Evolutionary conservation across 495 filamentous ascomycete species (phyloP), one percentile per base, ranked within the genome.

Genomic region (Xylaria scruposa): DNA sequence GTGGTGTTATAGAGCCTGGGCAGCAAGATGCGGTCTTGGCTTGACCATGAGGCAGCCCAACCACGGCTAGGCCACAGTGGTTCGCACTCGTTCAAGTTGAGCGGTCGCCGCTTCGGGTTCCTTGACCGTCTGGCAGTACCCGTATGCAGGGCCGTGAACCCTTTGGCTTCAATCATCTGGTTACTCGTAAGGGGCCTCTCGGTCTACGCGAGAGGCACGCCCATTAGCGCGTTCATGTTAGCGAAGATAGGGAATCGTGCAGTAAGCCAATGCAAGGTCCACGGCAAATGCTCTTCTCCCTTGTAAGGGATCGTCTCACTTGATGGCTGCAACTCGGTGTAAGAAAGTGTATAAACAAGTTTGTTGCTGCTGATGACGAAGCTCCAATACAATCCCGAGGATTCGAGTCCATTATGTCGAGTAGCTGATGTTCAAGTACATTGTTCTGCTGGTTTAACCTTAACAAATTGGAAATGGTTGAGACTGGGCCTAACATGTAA

Each of bases 201-300:
- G 33, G 7, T 40, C 19, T 9, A 60, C 58, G 21, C 19, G 6
- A 60, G 31, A 38, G 21, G 29, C 54, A n/a, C 4, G 26, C 8
- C 17, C 7, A 38, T n/a, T 59, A 24, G 53, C 29, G 31, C 51
- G 29, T 31, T 15, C 24, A 8, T 61, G 33, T 61, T 61, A 36
- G 59, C 60, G 40, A 63, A 12, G 40, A 63, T 63, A 31, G 60
- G 19, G 13, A 46, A 46, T 46, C 9, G n/a, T 24, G 60, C 24
- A 63, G 62, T 19, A 47, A 65, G 21, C 42, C 40, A 49, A 49
- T 49, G 42, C 26, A 65, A 46, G 42, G 15, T 5, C 21, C 15
- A 66, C 29, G 29, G 46, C 42, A 66, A 66, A 65, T 29, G 15
- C n/a, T 66, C 62, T 66, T 38, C 42, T 51, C 26, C 54, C 54